Evolutionary conservation across 192 early-diverging fungal genomes (phyloP), one percentile per base, ranked within the genome.

Genomic region (Podila epicladia): DNA sequence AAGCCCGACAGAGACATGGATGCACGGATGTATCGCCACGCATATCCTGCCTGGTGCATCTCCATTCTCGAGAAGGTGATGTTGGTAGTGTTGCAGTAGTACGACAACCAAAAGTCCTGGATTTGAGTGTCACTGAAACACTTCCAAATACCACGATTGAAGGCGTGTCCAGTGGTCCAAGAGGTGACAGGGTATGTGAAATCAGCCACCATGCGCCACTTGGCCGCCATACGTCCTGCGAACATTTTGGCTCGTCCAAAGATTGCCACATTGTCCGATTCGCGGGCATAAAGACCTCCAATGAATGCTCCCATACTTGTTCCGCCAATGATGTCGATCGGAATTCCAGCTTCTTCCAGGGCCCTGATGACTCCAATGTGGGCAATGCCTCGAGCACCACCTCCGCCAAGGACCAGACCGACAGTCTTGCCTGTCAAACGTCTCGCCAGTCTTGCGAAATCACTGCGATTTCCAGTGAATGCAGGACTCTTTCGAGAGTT

Each of bases 301-400:
- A 99, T 93, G 75, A 99, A 95, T n/a, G 93, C 89, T 13, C 98
- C 98, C 72, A 99, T 99, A 64, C 93, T 94, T 0, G 97, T 98
- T n/a, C 98, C 98, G 31, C 98, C 97, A 58, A 99, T 87, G 86
- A 98, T 97, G 82, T 99, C 98, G 32, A 99, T 92, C 3, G 97
- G 97, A 41, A 99, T 94, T 0, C 98, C 98, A 5, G 95, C 96
- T 74, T 99, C 98, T 76, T 99, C 97, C 37, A 99, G 87, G 0
- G 97, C 97, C 45, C 90, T 89, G 73, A 99, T 94, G 41, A 98
- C 88, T 55, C 97, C 97, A 67, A 99, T 88, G 55, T 98, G 96
- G 0, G 93, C 87, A 55, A 98, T 94, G 11, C 98, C 98, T 38
- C 98, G 91, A 0, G 98, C 98, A 3, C 98, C 98, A 32, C 98